These are phyloP conservation scores for Spathaspora gorwiae DNA, from an alignment of 805 yeast genomes.

Conservation along the genomic window DNA sequence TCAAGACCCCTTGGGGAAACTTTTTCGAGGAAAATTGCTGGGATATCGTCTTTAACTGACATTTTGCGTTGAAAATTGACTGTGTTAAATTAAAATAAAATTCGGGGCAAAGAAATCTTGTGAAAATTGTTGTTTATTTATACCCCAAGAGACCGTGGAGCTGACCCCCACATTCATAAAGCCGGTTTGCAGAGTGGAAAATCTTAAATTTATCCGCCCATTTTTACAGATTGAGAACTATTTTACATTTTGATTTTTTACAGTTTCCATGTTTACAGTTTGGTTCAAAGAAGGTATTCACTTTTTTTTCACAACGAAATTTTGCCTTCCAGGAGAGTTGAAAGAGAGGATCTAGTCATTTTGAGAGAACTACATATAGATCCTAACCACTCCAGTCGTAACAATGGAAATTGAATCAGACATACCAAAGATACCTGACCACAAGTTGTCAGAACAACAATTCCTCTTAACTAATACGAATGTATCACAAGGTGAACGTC, in stretches of 20 bases:
- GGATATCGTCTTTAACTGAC: constrained; percentile 30
- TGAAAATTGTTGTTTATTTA: too few relatives aligned
- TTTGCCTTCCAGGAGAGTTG: neutral
- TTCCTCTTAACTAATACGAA: constrained; percentile 49
- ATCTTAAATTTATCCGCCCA: too few relatives aligned
- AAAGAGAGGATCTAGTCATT: too few relatives aligned
- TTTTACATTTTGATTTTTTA: neutral
- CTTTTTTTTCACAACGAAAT: neutral
- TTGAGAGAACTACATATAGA: too few relatives aligned
- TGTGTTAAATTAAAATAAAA: too few relatives aligned
- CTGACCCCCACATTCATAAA: too few relatives aligned
- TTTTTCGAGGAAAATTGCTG: constrained; percentile 35
- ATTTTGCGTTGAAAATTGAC: neutral
- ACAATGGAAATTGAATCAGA: constrained; percentile 42
- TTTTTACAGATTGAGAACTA: too few relatives aligned
- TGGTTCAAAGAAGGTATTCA: neutral
- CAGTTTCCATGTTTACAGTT: neutral
- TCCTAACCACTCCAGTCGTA: neutral
- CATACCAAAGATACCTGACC: constrained; percentile 69
- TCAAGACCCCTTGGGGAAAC: constrained; percentile 33
- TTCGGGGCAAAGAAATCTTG: too few relatives aligned
- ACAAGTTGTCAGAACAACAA: constrained; percentile 73
- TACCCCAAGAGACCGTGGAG: too few relatives aligned
- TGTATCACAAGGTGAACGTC: constrained; percentile 34
- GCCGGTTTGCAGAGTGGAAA: too few relatives aligned